Evolutionary conservation across 2,329 filamentous ascomycete genomes (phyloP).

Genomic region (Penicillium crustosum): DNA sequence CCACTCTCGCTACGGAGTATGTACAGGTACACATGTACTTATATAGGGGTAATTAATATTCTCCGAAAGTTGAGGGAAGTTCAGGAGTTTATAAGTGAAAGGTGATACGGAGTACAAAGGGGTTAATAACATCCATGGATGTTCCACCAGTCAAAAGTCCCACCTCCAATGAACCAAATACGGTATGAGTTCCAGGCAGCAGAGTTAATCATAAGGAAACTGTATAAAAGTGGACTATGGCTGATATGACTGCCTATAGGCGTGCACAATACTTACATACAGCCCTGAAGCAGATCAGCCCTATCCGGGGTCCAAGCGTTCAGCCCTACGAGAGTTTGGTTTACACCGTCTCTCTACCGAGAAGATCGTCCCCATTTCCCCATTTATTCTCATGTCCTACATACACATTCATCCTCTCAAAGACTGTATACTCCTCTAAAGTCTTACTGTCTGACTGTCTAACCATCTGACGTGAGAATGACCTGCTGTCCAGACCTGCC

Average conservation of each 20-base stretch:
- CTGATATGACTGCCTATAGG: neutral
- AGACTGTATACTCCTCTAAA: neutral
- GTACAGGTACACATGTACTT: neutral
- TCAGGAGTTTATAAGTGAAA: neutral
- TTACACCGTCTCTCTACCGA: neutral
- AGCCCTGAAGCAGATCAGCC: neutral
- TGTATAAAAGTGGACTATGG: neutral
- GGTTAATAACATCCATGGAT: neutral
- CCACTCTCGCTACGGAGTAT: neutral
- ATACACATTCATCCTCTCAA: too few relatives aligned
- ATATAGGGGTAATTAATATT: neutral
- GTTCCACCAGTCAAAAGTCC: neutral
- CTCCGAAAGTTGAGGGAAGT: neutral
- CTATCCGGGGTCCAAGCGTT: neutral
- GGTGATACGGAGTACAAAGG: neutral
- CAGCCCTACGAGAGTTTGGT: slow-evolving; percentile 1
- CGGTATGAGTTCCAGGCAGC: neutral
- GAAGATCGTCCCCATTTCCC: too few relatives aligned
- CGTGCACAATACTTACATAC: neutral
- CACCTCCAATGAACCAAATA: neutral
- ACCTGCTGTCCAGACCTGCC: neutral
- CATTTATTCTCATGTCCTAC: neutral
- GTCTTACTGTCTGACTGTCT: neutral
- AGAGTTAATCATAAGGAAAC: neutral
- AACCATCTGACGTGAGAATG: slow-evolving; percentile 1